Evolutionary conservation across 768 basidiomycete species (phyloP).

Genomic region (Trametes villosa): DNA sequence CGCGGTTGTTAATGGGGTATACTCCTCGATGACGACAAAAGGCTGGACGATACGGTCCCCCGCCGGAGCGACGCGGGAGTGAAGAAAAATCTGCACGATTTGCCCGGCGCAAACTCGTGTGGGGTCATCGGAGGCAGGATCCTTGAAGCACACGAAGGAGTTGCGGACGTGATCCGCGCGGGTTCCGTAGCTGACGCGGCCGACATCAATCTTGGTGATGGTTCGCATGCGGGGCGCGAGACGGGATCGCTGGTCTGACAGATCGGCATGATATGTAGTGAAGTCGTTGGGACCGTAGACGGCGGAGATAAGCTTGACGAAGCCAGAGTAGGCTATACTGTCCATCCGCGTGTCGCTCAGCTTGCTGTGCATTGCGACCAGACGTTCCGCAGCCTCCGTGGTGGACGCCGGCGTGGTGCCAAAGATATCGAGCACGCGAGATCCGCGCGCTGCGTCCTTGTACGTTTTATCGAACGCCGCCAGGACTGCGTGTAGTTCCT

Average conservation of each 20-base stretch:
- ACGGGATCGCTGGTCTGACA: neutral
- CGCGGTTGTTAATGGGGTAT: neutral
- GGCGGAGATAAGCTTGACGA: neutral
- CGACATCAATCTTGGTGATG: neutral
- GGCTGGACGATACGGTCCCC: neutral
- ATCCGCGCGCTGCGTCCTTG: too few species aligned
- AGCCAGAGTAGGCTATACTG: neutral
- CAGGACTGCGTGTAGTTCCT: neutral
- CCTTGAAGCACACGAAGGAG: constrained; percentile 5
- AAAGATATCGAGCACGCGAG: too few species aligned
- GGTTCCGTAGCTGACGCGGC: neutral
- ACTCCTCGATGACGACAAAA: neutral
- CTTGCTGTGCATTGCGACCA: neutral
- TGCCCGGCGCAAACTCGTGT: neutral
- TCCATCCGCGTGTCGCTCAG: neutral
- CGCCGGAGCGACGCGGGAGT: neutral
- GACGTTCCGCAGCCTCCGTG: neutral
- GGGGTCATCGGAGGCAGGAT: neutral
- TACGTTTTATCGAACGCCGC: too few species aligned
- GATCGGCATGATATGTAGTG: neutral
- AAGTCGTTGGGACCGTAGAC: neutral
- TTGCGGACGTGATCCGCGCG: neutral
- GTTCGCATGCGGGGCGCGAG: neutral
- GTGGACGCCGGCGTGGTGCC: neutral
- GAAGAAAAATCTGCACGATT: constrained; percentile 1